Conservation (phyloP, 768 basidiomycete genomes). For the Bullera alba region DNA sequence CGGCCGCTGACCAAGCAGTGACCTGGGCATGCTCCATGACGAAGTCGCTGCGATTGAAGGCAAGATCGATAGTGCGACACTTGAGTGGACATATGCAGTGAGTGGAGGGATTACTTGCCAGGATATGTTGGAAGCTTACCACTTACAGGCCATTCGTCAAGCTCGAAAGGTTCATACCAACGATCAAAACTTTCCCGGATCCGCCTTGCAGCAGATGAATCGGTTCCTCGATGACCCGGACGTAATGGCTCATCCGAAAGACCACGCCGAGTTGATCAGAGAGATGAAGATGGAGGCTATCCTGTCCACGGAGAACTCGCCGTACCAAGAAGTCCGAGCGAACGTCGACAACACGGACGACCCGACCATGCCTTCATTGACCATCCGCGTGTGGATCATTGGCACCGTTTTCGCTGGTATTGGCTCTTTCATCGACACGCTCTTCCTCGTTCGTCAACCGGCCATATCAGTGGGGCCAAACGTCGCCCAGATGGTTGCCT, state of each 20-base stretch:
- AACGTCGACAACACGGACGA: constrained; percentile 52
- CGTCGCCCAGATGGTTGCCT: constrained; percentile 62
- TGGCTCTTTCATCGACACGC: constrained; percentile 52
- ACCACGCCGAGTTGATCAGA: not conserved
- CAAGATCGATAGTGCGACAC: not conserved
- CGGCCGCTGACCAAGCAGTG: too few species aligned
- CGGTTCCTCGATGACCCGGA: constrained; percentile 5
- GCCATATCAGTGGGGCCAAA: constrained; percentile 62
- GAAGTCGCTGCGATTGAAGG: not conserved
- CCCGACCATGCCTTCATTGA: constrained; percentile 21
- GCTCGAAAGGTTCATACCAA: constrained; percentile 3
- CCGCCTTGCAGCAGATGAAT: constrained; percentile 1
- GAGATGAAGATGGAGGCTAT: constrained; percentile 10
- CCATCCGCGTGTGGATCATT: constrained; percentile 27
- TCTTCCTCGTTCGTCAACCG: constrained; percentile 51
- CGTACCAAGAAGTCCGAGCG: constrained; percentile 69
- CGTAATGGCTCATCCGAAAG: constrained; percentile 4
- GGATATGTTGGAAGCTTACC: too few species aligned
- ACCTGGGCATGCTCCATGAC: not conserved
- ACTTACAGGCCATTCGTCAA: not conserved
- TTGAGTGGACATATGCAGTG: not conserved
- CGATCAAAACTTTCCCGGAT: constrained; percentile 9
- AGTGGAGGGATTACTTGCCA: not conserved
- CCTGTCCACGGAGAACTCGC: constrained; percentile 55
- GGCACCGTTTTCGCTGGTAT: constrained; percentile 49